Evolutionary conservation across 1,139 yeast genomes (phyloP), one percentile per base, ranked within the genome.

Genomic region (Saccharomycopsis hybrid): DNA sequence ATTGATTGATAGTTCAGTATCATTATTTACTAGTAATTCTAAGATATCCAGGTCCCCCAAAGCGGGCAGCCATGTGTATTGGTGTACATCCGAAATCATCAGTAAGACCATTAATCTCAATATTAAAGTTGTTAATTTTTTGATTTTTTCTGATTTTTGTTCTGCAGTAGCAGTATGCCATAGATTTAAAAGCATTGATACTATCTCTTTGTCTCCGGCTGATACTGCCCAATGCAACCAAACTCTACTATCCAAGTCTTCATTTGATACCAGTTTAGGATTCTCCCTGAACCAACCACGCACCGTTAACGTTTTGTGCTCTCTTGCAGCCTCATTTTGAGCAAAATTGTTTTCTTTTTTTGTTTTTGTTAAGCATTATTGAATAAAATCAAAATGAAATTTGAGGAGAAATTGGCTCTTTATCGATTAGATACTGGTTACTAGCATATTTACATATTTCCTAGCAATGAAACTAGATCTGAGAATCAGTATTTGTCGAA

Each of bases 211-310:
- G 55, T 82, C 74, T 50, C 80, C 77, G 58, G 73, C 72, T 1
- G 95, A 80, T 37, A 83, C 78, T 0, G 97, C 96, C 97, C 97
- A 90, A 62, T 87, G 95, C 47, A 90, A 68, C 3, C 96, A 85
- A 2, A 86, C 82, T 55, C 97, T 74, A 2, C 82, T 85, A 61
- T 89, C 97, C 4, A 72, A 76, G 62, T 90, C 97, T 55, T 67
- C 69, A 18, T 60, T 49, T 3, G 72, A 57, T 2, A 76, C 74
- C 9, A 69, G 58, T 30, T 69, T 65, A 5, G 88, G 83, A 46
- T 74, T 65, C 38, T 72, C 71, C 3, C 68, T 62, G 5, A 84
- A 62, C 5, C 82, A 60, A 3, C 71, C 70, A 52, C 71, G 71
- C 31, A 78, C 84, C 1, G 73, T 65, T 25, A 74, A 65, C 2